phyloP scores from a whole-genome alignment of 257 asterid species.

The Ballota nigra region DNA sequence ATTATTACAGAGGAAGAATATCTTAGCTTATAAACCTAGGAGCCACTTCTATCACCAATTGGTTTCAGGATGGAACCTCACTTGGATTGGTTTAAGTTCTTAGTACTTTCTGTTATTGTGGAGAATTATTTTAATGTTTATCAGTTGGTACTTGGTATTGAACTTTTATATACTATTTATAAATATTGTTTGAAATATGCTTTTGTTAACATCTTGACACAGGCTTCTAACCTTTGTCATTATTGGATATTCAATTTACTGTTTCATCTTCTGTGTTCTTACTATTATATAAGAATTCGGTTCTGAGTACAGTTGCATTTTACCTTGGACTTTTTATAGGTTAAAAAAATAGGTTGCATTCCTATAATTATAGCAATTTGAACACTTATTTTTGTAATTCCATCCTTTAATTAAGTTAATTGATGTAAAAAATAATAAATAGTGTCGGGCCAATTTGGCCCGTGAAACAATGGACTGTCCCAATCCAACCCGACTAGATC shows the following conservation, averaged over 20 bases:
- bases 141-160: slow-evolving; percentile 7
- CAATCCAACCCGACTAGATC: no score
- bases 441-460: no score
- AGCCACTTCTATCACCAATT: neutral
- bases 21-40: neutral
- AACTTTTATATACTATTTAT: neutral
- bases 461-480: no score
- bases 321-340: neutral
- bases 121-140: neutral
- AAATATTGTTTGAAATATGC: neutral
- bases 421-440: no score
- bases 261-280: neutral
- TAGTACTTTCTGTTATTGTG: neutral
- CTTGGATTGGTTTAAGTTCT: neutral
- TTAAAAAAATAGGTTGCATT: no score
- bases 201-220: neutral
- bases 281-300: neutral
- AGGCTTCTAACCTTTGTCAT: slow-evolving; percentile 1
- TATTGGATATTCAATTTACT: neutral
- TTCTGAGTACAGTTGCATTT: neutral
- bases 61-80: neutral
- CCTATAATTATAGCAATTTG: no score
- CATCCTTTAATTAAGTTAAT: neutral
- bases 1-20: neutral
- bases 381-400: no score